Evolutionary conservation across 129 eudicot species (phyloP), one percentile per base, ranked within the genome.

Genomic region (Pseudognaphalium luteoalbum): DNA sequence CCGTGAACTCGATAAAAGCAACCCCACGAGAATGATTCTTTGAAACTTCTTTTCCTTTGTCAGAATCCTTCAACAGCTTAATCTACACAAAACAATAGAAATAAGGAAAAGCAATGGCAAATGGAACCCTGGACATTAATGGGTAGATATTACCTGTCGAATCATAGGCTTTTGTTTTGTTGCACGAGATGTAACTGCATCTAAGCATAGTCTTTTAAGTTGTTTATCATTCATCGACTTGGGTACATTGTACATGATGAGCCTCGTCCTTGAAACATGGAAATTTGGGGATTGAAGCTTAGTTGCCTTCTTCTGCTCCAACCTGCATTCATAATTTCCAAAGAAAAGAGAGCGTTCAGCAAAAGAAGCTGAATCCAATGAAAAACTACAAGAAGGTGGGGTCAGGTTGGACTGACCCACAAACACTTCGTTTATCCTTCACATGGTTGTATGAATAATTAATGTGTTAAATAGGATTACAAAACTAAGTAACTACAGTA

Each of bases 241-340:
- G 7, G 99, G 97, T 63, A 95, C 77, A 69, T 91, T 95, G 83
- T 95, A 95, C 66, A 95, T 88, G 21, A 91, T 85, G 25, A 95
- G 92, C 75, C 99, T 89, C 17, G 97, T 91, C 78, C 74, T 89
- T 76, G 99, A 95, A 76, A 95, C 88, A 88, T 88, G 94, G 57
- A 91, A 91, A 84, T 95, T 95, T 21, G 99, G 99, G 14, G 96
- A 95, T 66, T 76, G 78, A 70, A 95, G 96, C 83, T 95, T 95
- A 14, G 77, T 76, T 78, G 66, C 88, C 85, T 95, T 95, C 51
- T 87, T 86, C 79, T 85, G 86, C 62, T 95, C 92, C 91, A 95
- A 82, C 92, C 97, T 95, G 88, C 79, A 52, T 42, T 21, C 29
- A 67, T 70, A 71, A 35, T 75, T 76, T 60, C 61, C 77, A 28